These are phyloP conservation scores for Larix sibirica DNA, from an alignment of 83 land plant genomes.

Conservation along the genomic window DNA sequence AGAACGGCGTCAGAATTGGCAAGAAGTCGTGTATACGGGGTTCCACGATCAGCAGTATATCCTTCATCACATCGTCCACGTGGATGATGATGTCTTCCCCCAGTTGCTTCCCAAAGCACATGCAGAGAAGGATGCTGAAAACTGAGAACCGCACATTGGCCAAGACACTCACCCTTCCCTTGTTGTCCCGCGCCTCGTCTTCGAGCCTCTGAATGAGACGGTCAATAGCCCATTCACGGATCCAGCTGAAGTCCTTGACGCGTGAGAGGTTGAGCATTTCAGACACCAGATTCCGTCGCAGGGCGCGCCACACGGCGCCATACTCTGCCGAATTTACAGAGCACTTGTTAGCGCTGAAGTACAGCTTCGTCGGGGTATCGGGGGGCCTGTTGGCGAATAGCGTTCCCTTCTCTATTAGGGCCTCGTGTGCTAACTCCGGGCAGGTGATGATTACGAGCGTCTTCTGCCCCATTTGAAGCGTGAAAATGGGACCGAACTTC, in stretches of 20 bases:
- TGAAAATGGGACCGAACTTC: conserved; percentile 60
- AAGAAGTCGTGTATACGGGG: conserved; percentile 58
- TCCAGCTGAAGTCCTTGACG: conserved; percentile 33
- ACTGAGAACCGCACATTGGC: conserved; percentile 44
- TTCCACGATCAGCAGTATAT: conserved; percentile 42
- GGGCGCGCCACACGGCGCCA: conserved; percentile 73
- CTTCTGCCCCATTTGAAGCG: conserved; percentile 52
- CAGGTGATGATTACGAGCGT: conserved; percentile 47
- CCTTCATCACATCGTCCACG: conserved; percentile 52
- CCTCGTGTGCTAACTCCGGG: conserved; percentile 58
- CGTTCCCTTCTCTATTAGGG: conserved; percentile 56
- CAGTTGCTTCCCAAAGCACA: conserved; percentile 60
- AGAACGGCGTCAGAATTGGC: conserved; percentile 49
- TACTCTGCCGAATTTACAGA: conserved; percentile 34
- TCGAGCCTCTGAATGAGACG: conserved; percentile 32
- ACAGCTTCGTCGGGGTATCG: conserved; percentile 41
- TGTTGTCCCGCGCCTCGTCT: conserved; percentile 29
- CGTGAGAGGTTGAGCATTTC: conserved; percentile 44
- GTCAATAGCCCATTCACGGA: conserved; percentile 47
- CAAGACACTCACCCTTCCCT: conserved; percentile 38
- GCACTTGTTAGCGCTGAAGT: conserved; percentile 63
- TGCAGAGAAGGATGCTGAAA: conserved; percentile 50
- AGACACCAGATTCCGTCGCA: conserved; percentile 68
- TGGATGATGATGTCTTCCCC: conserved; percentile 32
- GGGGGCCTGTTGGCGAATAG: conserved; percentile 67